Percentiles rank a stretch among this genome's conserved stretches.
phyloP scores from a whole-genome alignment of 495 filamentous ascomycete genomes.

The Hyaloscypha bicolor region DNA sequence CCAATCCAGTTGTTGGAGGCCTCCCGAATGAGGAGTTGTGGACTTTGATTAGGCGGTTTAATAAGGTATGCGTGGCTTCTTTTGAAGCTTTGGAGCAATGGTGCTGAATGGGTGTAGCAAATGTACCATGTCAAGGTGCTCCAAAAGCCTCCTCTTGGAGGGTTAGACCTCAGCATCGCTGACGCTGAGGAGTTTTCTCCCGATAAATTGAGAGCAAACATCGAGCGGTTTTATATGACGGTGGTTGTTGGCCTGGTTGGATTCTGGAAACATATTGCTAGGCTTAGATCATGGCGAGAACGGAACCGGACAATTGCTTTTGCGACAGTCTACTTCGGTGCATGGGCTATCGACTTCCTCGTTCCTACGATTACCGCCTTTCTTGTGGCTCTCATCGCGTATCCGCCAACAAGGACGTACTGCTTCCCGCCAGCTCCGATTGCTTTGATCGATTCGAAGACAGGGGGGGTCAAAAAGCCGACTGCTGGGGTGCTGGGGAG shows the following conservation, averaged over 20 bases:
- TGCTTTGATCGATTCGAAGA: constrained; percentile 60
- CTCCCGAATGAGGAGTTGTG: constrained; percentile 85
- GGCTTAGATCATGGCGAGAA: constrained; percentile 82
- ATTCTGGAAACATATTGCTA: constrained; percentile 71
- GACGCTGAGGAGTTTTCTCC: constrained; percentile 86
- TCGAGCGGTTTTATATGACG: constrained; percentile 87
- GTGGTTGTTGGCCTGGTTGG: constrained; percentile 69
- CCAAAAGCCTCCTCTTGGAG: constrained; percentile 50
- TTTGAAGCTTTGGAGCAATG: constrained; percentile 18
- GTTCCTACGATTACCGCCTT: constrained; percentile 58
- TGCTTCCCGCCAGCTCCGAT: constrained; percentile 79
- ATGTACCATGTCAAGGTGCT: constrained; percentile 84
- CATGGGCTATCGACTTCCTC: constrained; percentile 80
- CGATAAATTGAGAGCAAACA: constrained; percentile 76
- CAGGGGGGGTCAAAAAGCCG: constrained; percentile 70
- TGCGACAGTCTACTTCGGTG: constrained; percentile 68
- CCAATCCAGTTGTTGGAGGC: constrained; percentile 67
- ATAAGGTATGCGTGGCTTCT: constrained; percentile 60
- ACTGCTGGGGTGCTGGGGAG: constrained; percentile 71
- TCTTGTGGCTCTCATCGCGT: constrained; percentile 66
- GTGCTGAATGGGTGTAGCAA: constrained; percentile 55
- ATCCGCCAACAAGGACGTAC: constrained; percentile 60
- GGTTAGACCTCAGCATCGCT: constrained; percentile 79
- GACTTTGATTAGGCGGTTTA: constrained; percentile 77
- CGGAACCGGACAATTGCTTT: constrained; percentile 67